A percentile compares a stretch with the other conserved stretches of the same genome.
These are phyloP conservation scores for Microsporum ferrugineum DNA, from an alignment of 2,329 filamentous ascomycete species.

Conservation along the genomic window DNA sequence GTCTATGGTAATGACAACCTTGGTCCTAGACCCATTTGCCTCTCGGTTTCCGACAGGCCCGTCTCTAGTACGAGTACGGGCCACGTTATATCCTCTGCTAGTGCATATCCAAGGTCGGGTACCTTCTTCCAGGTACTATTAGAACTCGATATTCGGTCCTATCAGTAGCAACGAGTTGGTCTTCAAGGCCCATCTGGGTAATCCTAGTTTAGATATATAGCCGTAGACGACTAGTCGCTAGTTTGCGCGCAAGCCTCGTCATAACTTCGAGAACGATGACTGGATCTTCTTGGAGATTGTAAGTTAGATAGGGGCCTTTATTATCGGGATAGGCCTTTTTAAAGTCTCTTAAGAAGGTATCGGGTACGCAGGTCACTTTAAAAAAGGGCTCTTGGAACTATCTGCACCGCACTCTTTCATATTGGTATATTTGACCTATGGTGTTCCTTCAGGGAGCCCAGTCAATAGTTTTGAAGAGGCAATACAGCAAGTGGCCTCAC, in stretches of 20 bases:
- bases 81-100: not conserved
- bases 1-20: slow-evolving; percentile 2
- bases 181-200: not conserved
- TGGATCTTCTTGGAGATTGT: not conserved
- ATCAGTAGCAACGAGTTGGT: not conserved
- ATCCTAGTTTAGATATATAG: not conserved
- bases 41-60: not conserved
- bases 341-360: not conserved
- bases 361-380: not conserved
- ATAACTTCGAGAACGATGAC: not conserved
- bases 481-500: not conserved
- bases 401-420: not conserved
- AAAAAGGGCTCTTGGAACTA: not conserved
- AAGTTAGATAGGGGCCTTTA: not conserved
- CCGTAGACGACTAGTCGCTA: not conserved
- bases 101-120: not conserved
- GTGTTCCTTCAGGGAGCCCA: slow-evolving; percentile 1
- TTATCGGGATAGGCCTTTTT: not conserved
- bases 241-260: not conserved
- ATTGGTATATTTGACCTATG: not conserved
- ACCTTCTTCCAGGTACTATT: not conserved
- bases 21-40: not conserved
- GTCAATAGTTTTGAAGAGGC: not conserved
- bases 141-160: not conserved
- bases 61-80: not conserved